phyloP scores from a whole-genome alignment of 1,284 basidiomycete genomes.

The Neotropicomus parvogracilis region DNA sequence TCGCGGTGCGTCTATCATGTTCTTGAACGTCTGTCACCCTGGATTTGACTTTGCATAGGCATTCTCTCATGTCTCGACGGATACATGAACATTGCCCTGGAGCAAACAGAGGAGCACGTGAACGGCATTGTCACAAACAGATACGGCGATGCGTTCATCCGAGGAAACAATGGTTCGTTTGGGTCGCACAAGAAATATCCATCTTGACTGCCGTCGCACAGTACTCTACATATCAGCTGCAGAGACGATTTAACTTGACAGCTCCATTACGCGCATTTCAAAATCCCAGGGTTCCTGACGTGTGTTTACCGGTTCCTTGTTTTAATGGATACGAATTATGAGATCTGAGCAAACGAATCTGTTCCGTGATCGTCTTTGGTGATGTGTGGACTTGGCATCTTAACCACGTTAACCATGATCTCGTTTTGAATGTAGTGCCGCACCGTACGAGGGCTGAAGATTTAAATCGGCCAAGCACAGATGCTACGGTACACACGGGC shows the following conservation, averaged over 20 bases:
- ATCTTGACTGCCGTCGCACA: slow-evolving; percentile 17
- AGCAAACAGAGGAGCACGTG: slow-evolving; percentile 95
- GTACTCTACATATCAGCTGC: slow-evolving; percentile 48
- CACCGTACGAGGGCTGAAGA: too few relatives aligned
- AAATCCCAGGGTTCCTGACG: background rate
- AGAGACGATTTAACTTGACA: slow-evolving; percentile 31
- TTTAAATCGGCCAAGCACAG: too few relatives aligned
- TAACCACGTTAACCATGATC: too few relatives aligned
- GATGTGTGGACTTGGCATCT: too few relatives aligned
- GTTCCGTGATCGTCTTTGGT: too few relatives aligned
- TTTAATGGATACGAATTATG: too few relatives aligned
- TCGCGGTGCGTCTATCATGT: slow-evolving; percentile 57
- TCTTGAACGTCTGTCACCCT: background rate
- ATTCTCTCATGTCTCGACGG: slow-evolving; percentile 96
- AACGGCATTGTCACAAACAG: slow-evolving; percentile 81
- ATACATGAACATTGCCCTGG: slow-evolving; percentile 98
- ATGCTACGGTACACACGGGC: too few relatives aligned
- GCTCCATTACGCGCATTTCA: slow-evolving; percentile 5
- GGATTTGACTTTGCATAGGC: slow-evolving; percentile 48
- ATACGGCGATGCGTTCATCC: slow-evolving; percentile 93
- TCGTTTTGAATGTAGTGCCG: too few relatives aligned
- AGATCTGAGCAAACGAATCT: too few relatives aligned
- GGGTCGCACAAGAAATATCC: background rate
- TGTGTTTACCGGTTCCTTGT: background rate
- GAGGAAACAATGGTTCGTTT: slow-evolving; percentile 88